Base-by-base conservation (phyloP, 2,329 filamentous ascomycete species). In the Salinomyces thailandicus region DNA sequence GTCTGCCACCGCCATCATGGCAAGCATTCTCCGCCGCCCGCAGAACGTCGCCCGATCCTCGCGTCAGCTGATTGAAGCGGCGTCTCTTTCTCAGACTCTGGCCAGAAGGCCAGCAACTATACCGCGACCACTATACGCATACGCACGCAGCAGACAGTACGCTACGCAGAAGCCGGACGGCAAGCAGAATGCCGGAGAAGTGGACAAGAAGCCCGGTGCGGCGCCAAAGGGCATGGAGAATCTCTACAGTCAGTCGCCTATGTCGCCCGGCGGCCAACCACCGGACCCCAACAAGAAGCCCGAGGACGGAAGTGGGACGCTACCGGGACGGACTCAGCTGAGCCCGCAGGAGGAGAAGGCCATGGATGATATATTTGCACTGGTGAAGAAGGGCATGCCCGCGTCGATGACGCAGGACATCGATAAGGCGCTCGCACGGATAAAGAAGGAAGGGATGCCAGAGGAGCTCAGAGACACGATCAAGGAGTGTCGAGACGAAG, bases 381-480 rank as follows among this genome's bases (percentile, higher is more conserved):
- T 67, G 42, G 60, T 81, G 41, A 73, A 73, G 46, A 65, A 69
- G 42, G 67, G 67, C 34, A 60, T 85, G 38, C 79, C 81, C 5
- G 65, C 69, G 37, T 67, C 69, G n/a, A 77, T 84, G 59, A 67
- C 67, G 26, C 61, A 73, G 34, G 63, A 70, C 15, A 59, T 86
- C 40, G 68, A 76, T 40, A 67, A 73, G 32, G 67, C 77, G 6
- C 61, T 82, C n/a, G 63, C 72, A 42, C 64, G 71, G 18, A 69
- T 89, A 42, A 75, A 78, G 61, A 68, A 69, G 42, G 69, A 77
- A 28, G 85, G 85, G 7, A 73, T 85, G 12, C 83, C 85, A 1
- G 51, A 62, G 15, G 83, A 85, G 53, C 62, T 85, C 13, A 71
- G 73, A 37, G 71, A 79, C 45, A 69, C 81, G 35, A 71, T 79